Conservation (phyloP, 148 eudicot genomes). For the Fagopyrum tataricum region DNA sequence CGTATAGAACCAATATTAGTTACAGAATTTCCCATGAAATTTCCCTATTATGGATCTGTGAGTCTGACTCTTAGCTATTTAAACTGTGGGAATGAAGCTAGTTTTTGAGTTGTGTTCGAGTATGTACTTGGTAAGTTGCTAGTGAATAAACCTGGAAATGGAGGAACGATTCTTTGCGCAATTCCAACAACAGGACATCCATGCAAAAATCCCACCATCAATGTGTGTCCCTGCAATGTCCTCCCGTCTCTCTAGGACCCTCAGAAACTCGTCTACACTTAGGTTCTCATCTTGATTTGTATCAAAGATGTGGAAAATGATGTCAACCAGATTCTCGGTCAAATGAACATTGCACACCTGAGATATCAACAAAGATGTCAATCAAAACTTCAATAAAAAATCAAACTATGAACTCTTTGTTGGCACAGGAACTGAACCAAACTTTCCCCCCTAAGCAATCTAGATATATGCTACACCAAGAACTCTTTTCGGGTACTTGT, state of each 20-base stretch:
- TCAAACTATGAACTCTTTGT: no score
- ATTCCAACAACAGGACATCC: slow-evolving; percentile 9
- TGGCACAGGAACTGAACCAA: no score
- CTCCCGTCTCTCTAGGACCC: slow-evolving; percentile 14
- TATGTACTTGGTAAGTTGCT: neutral
- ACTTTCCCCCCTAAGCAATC: no score
- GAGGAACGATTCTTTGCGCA: slow-evolving; percentile 3
- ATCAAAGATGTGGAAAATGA: slow-evolving; percentile 12
- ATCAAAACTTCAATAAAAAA: no score
- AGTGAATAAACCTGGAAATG: slow-evolving; percentile 7
- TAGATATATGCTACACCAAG: no score
- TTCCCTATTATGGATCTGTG: neutral
- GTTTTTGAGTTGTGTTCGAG: neutral
- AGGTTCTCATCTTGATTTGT: slow-evolving; percentile 7
- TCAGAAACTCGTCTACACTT: slow-evolving; percentile 7
- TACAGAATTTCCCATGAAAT: neutral
- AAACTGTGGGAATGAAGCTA: neutral
- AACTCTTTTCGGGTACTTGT: no score
- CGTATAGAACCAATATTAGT: neutral
- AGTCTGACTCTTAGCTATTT: neutral
- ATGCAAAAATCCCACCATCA: slow-evolving; percentile 13
- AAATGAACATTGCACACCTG: slow-evolving; percentile 11
- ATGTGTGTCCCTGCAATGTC: slow-evolving; percentile 10
- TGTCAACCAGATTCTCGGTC: slow-evolving; percentile 1
- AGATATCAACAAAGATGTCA: neutral